Evolutionary conservation across 1,139 yeast genomes (phyloP).

Genomic region (Wickerhamiella pararugosa): DNA sequence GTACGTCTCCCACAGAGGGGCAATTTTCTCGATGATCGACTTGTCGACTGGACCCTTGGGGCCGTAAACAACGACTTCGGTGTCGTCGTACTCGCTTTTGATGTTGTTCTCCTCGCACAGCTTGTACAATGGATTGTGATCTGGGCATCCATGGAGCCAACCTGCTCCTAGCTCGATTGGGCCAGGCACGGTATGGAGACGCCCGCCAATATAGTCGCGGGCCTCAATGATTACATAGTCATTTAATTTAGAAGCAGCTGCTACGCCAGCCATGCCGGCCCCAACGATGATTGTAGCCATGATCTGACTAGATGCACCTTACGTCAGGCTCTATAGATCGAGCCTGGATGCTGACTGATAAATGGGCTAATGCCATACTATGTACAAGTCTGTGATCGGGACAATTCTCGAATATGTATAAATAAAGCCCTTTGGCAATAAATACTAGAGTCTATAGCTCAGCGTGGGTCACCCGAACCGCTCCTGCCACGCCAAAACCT

Average conservation of each 20-base stretch:
- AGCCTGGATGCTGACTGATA: not conserved
- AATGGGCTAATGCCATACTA: not conserved
- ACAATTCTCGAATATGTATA: not conserved
- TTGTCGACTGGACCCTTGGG: constrained; percentile 21
- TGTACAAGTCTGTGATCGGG: not conserved
- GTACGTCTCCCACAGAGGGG: constrained; percentile 41
- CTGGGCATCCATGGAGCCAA: constrained; percentile 76
- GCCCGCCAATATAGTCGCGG: constrained; percentile 45
- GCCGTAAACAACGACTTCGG: constrained; percentile 23
- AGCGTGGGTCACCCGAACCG: constrained; percentile 36
- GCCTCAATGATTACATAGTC: constrained; percentile 35
- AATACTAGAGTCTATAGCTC: not conserved
- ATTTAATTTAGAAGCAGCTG: constrained; percentile 49
- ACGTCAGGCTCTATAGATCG: not conserved
- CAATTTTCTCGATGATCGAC: constrained; percentile 28
- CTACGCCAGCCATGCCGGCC: constrained; percentile 71
- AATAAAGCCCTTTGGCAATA: not conserved
- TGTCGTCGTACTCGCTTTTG: constrained; percentile 32
- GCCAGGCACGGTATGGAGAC: constrained; percentile 18
- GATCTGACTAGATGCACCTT: not conserved
- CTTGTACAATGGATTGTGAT: constrained; percentile 36
- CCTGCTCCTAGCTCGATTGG: constrained; percentile 61
- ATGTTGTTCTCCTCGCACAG: constrained; percentile 20
- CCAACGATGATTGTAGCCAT: constrained; percentile 40
- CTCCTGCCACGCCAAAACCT: constrained; percentile 64